Conservation (phyloP, 2,329 filamentous ascomycete genomes). For the Botrytis squamosa region DNA sequence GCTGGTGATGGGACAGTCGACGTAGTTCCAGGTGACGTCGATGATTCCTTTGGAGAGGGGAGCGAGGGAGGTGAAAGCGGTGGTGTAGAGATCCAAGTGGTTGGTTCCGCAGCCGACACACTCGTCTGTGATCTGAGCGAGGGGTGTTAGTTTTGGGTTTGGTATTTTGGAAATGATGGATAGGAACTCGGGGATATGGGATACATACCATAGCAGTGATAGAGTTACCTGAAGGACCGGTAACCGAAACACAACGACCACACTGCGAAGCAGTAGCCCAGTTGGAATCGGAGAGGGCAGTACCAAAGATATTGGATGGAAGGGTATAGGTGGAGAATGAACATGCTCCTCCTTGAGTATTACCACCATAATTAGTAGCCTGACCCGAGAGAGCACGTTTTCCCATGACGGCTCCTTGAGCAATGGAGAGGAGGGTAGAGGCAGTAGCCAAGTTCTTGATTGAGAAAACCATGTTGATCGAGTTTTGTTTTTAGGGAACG, state of each 20-base stretch:
- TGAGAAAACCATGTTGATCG: slow-evolving; percentile 34
- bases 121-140: slow-evolving; percentile 52
- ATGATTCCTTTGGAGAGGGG: slow-evolving; percentile 48
- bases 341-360: slow-evolving; percentile 59
- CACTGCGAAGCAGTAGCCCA: slow-evolving; percentile 59
- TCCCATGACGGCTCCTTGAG: slow-evolving; percentile 32
- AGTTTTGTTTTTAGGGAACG: slow-evolving; percentile 10
- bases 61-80: slow-evolving; percentile 50
- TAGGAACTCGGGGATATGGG: not conserved
- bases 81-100: slow-evolving; percentile 55
- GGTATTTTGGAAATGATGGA: not conserved
- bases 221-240: slow-evolving; percentile 53
- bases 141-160: not conserved
- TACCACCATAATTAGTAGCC: slow-evolving; percentile 56
- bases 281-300: slow-evolving; percentile 57
- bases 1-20: slow-evolving; percentile 51
- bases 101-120: slow-evolving; percentile 54
- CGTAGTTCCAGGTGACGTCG: slow-evolving; percentile 49
- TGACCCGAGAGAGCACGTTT: slow-evolving; percentile 40
- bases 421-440: slow-evolving; percentile 29
- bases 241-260: slow-evolving; percentile 61
- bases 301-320: slow-evolving; percentile 57
- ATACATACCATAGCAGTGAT: slow-evolving; percentile 63
- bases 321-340: slow-evolving; percentile 63
- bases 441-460: slow-evolving; percentile 27